A percentile compares a stretch with the other conserved stretches of the same genome.
These are phyloP conservation scores for Amanita rimosa DNA, from an alignment of 768 basidiomycete genomes.

Conservation along the genomic window DNA sequence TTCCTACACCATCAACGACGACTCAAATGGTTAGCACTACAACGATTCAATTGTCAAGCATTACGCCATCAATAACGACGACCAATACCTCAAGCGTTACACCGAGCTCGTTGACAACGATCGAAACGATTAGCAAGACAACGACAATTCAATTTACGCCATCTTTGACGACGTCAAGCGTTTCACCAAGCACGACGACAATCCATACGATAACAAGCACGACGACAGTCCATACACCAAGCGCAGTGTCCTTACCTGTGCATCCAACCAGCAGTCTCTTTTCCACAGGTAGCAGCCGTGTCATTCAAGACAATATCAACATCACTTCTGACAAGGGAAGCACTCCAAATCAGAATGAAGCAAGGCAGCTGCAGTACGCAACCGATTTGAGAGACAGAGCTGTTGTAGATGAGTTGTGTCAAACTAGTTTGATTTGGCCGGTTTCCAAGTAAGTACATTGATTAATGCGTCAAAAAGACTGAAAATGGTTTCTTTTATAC, in stretches of 20 bases:
- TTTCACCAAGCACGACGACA: background rate
- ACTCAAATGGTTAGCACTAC: too few species aligned
- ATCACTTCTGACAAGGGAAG: background rate
- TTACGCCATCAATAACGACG: too few species aligned
- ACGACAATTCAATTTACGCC: background rate
- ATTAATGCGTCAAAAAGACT: background rate
- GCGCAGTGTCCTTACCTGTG: background rate
- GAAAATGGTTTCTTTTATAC: constrained; percentile 5
- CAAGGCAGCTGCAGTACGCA: background rate
- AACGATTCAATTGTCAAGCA: too few species aligned
- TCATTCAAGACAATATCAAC: background rate
- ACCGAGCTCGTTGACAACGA: too few species aligned
- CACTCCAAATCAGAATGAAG: background rate
- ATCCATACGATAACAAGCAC: background rate
- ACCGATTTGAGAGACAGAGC: background rate
- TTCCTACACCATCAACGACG: background rate
- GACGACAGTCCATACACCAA: background rate
- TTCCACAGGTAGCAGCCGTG: background rate
- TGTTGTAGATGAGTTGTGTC: constrained; percentile 35
- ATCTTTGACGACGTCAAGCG: background rate
- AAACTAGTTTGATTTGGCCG: constrained; percentile 40
- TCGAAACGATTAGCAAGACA: too few species aligned
- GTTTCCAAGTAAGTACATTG: constrained; percentile 42
- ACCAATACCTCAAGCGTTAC: too few species aligned
- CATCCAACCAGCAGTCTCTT: background rate